Base-by-base conservation (phyloP, 352 stramenopile genomes). In the Detonula confervacea region DNA sequence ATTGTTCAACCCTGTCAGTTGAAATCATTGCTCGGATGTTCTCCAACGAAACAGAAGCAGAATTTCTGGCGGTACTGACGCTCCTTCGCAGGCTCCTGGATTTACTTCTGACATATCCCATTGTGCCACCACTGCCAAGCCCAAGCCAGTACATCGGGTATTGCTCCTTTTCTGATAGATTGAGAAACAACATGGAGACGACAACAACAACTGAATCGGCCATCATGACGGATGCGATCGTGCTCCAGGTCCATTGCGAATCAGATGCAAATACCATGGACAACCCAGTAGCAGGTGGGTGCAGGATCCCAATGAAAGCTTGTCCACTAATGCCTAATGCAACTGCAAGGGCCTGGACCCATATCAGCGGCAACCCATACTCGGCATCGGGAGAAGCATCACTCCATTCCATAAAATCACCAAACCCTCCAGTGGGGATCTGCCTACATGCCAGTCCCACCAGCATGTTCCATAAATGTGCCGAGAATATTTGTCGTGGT, bases 81-180 rank as follows among this genome's bases (percentile, higher is more conserved):
- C 33, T 11, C 11, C 33, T 42, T 42, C 33, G 5, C 11, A 42
- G 5, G 11, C 33, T 42, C 33, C 11, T 42, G 5, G 33, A 12
- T 12, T 42, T 42, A 11, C 11, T 5, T 11, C 33, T 42, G 33
- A 42, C 33, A 42, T 12, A 42, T 11, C 33, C 33, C 11, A 42
- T 42, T 5, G 33, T 42, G 33, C 33, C 33, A 42, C 33, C 33
- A 11, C 64, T 64, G 25, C 22, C 24, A 18, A 52, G 5, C 35
- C 66, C 66, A 18, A 75, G 22, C 66, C 66, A 75, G 60, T 27
- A 75, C 39, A 75, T 12, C 8, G 66, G 66, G 42, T 75, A 75
- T 55, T 75, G 66, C 54, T 65, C 56, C 29, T 27, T 24, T 9
- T 59, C 25, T 16, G 16, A 20, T 66, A 75, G 27, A 66, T 75